Evolutionary conservation across 202 grass and related monocot species (phyloP), one percentile per base, ranked within the genome.

Genomic region (Alloteropsis angusta): DNA sequence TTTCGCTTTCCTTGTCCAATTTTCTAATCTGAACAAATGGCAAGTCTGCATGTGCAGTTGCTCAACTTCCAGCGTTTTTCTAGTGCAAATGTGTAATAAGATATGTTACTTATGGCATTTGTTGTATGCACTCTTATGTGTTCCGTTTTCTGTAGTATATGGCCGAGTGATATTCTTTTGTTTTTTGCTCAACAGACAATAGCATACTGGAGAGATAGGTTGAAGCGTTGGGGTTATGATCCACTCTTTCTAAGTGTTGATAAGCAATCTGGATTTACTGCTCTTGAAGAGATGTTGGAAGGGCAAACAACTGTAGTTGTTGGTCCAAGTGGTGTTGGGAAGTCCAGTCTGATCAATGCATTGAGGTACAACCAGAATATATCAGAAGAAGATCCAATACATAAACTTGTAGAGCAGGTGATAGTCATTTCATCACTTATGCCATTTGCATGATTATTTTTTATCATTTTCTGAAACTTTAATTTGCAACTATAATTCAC

Each of bases 311-410:
- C 89, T 76, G 95, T 94, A 35, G 72, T 98, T 87, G 90, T 98
- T 87, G 95, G 95, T 60, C 95, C 95, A 67, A 98, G 89, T 1
- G 95, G 95, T 5, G 89, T 98, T 83, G 89, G 89, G 37, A 98
- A 98, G 57, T 94, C 95, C 28, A 97, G 95, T 62, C 80, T 98
- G 16, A 98, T 98, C 60, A 98, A 92, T 82, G 83, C 87, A 1
- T 88, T 98, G 87, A 92, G 87, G 82, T 26, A 77, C 47, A 81
- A 68, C 43, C 73, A 67, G 25, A 61, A 76, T 61, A 83, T 65
- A 34, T 78, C 80, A 53, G 81, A 88, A 63, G 92, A 93, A 70
- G 95, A 98, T 62, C 81, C 86, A 55, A 90, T 93, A 78, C 88
- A 94, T 74, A 86, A 88, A 76, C 86, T 98, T 4, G 59, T 98